Base-by-base conservation (phyloP, 1,284 basidiomycete genomes). In the Hemileia vastatrix region DNA sequence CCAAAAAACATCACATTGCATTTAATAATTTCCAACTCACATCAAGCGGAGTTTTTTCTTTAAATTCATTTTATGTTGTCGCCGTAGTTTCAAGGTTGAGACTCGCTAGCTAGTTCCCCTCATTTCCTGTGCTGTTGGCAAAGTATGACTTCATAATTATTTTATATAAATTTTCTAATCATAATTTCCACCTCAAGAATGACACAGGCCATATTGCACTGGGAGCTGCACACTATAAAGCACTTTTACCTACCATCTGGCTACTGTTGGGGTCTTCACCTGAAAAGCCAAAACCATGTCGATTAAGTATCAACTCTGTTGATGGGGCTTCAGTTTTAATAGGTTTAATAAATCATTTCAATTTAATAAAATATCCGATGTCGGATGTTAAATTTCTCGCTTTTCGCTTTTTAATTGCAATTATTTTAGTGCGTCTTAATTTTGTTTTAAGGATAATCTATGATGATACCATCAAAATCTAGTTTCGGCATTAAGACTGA, bases 231-330 rank as follows among this genome's bases (percentile, higher is more conserved):
- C n/a, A n/a, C n/a, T n/a, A n/a, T n/a, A n/a, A n/a, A n/a, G 80
- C 84, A 1, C 79, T 93, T 31, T 78, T 91, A 19, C 89, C 90
- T 1, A 87, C 89, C 1, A 80, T 94, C 49, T 94, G 90, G 88
- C 82, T 85, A 24, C 78, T 95, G 50, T 73, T 92, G 55, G 19
- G 54, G 45, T 31, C 47, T 54, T 43, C 63, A 61, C 21, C 44
- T 11, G 47, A 27, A 8, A 27, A 31, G 32, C 32, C 44, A 19
- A 43, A 36, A 23, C 19, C 47, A 19, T n/a, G n/a, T n/a, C n/a
- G n/a, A n/a, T n/a, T n/a, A n/a, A n/a, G n/a, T n/a, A n/a, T n/a
- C n/a, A 40, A 33, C 1, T 19, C 31, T 32, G 18, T 6, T n/a
- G 44, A 19, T 31, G 55, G 53, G 60, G 43, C 60, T 43, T 54